A percentile compares a stretch with the other conserved stretches of the same genome.
Evolutionary conservation across 73 alveolate species (phyloP).

Genomic region (Urostyla sp.): DNA sequence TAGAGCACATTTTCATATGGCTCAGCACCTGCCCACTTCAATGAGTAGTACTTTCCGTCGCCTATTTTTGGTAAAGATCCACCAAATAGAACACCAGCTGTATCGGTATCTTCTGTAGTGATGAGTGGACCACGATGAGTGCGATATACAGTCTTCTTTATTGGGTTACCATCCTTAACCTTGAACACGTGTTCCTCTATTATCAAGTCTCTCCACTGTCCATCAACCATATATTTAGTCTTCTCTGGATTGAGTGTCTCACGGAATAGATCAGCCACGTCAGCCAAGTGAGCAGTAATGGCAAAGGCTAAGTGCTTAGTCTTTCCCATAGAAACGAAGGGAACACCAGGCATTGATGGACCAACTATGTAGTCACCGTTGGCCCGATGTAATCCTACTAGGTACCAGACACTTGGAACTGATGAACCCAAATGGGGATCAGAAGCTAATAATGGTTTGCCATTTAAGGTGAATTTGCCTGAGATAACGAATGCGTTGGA

Average conservation of each 20-base stretch:
- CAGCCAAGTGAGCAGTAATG: conserved; percentile 84
- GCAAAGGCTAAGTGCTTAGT: conserved; percentile 85
- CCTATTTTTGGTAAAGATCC: conserved; percentile 4
- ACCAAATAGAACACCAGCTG: conserved; percentile 24
- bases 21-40: conserved; percentile 40
- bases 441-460: conserved; percentile 91
- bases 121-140: conserved; percentile 95
- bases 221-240: conserved; percentile 80
- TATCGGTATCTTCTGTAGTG: conserved; percentile 21
- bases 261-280: conserved; percentile 86
- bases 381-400: conserved; percentile 72
- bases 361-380: conserved; percentile 72
- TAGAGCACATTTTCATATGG: conserved; percentile 11
- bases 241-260: conserved; percentile 81
- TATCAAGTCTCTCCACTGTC: conserved; percentile 79
- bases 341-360: conserved; percentile 86
- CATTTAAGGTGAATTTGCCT: conserved; percentile 94
- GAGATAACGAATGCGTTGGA: conserved; percentile 89
- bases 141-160: conserved; percentile 64
- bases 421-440: conserved; percentile 93
- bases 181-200: conserved; percentile 74
- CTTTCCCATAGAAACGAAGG: conserved; percentile 84
- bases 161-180: conserved; percentile 68
- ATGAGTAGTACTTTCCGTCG: neutral
- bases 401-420: conserved; percentile 89